A percentile compares a stretch with the other conserved stretches of the same genome.
Conservation (phyloP, 2,329 filamentous ascomycete genomes). For the Macroventuria anomochaeta region DNA sequence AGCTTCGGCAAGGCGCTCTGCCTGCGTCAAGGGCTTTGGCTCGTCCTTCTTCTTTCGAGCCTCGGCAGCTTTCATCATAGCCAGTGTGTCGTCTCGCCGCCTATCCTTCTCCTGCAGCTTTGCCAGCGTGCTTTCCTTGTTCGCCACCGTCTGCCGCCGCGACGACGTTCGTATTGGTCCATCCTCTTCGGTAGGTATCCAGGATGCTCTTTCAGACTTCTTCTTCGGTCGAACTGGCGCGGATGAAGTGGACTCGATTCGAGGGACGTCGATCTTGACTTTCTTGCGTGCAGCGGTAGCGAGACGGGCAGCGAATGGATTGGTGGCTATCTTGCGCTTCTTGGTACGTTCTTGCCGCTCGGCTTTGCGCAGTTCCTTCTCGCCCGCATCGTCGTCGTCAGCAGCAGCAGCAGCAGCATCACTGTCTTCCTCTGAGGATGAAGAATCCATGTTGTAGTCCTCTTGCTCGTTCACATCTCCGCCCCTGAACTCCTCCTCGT, state of each 20-base stretch:
- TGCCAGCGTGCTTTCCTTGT: constrained; percentile 64
- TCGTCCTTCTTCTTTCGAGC: constrained; percentile 73
- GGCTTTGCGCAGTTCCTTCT: constrained; percentile 81
- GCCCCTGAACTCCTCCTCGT: constrained; percentile 60
- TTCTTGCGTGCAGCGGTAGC: constrained; percentile 49
- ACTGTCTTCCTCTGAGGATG: constrained; percentile 78
- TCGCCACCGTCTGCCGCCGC: constrained; percentile 67
- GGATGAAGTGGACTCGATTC: constrained; percentile 55
- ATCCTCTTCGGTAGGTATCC: constrained; percentile 69
- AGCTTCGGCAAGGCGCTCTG: constrained; percentile 81
- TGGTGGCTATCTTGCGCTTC: constrained; percentile 78
- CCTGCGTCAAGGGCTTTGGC: constrained; percentile 85
- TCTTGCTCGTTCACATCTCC: constrained; percentile 62
- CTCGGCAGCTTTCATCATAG: constrained; percentile 67
- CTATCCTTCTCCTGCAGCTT: constrained; percentile 77
- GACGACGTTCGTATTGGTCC: constrained; percentile 67
- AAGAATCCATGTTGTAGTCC: constrained; percentile 81
- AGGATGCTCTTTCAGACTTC: constrained; percentile 73
- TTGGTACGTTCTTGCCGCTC: constrained; percentile 69
- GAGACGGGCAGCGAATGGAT: constrained; percentile 47
- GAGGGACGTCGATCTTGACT: constrained; percentile 47
- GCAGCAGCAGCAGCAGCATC: constrained; percentile 67
- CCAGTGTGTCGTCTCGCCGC: constrained; percentile 72
- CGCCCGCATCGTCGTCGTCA: constrained; percentile 83
- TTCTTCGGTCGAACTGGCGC: constrained; percentile 63